A percentile compares a stretch with the other conserved stretches of the same genome.
phyloP scores from a whole-genome alignment of 441 rosid species.

The Hura crepitans region DNA sequence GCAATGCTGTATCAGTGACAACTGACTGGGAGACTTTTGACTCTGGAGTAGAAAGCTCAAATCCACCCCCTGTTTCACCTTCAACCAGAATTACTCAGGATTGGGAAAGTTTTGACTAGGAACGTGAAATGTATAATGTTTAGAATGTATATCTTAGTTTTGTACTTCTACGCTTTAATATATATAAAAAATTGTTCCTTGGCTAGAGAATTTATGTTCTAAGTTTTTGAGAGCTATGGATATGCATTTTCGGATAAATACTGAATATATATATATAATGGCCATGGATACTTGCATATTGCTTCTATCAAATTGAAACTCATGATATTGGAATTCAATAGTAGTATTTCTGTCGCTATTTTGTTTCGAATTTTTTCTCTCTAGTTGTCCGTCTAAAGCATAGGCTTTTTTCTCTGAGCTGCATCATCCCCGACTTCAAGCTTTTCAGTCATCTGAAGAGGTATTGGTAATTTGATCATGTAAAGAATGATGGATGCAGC shows the following conservation, averaged over 20 bases:
- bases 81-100: constrained; percentile 49
- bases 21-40: constrained; percentile 76
- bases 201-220: neutral
- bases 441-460: neutral
- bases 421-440: neutral
- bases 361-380: neutral
- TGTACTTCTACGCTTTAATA: too few relatives aligned
- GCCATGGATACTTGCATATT: neutral
- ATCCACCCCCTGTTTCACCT: constrained; percentile 46
- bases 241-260: neutral
- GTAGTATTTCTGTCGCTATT: neutral
- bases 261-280: neutral
- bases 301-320: constrained; percentile 6
- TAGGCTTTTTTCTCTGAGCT: neutral
- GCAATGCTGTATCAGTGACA: constrained; percentile 48
- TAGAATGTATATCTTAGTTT: too few relatives aligned
- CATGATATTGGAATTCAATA: neutral
- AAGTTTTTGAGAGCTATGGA: neutral
- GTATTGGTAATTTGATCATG: neutral
- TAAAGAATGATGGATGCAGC: neutral
- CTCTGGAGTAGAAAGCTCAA: constrained; percentile 62
- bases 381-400: constrained; percentile 10
- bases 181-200: too few relatives aligned
- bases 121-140: too few relatives aligned
- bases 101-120: constrained; percentile 76